Conservation (phyloP, 192 early-diverging fungal species). For the Phycomyces nitens region DNA sequence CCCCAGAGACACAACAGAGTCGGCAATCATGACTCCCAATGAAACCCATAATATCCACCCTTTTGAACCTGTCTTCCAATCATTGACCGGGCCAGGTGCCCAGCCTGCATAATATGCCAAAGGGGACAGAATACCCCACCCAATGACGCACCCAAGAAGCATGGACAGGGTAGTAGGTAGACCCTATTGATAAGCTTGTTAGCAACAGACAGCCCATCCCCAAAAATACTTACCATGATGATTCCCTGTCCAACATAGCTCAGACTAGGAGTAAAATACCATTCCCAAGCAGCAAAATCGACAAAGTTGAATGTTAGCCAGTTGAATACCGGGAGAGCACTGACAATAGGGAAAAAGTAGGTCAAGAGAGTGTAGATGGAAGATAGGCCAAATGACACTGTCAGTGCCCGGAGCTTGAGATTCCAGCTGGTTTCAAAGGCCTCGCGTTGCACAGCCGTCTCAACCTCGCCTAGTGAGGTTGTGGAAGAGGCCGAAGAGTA, state of each 20-base stretch:
- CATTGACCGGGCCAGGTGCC: slow-evolving; percentile 65
- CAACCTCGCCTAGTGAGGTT: not conserved
- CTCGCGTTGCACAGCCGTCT: not conserved
- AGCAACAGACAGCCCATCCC: not conserved
- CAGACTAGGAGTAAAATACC: slow-evolving; percentile 68
- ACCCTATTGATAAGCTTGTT: slow-evolving; percentile 33
- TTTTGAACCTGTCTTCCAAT: slow-evolving; percentile 65
- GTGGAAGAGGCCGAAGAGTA: slow-evolving; percentile 1
- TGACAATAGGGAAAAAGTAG: slow-evolving; percentile 57
- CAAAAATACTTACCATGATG: slow-evolving; percentile 54
- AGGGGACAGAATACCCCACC: slow-evolving; percentile 75
- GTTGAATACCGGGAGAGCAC: slow-evolving; percentile 56
- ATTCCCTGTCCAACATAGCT: slow-evolving; percentile 78
- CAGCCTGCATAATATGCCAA: slow-evolving; percentile 64
- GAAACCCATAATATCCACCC: slow-evolving; percentile 84
- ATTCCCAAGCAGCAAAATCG: slow-evolving; percentile 57
- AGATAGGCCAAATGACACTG: slow-evolving; percentile 57
- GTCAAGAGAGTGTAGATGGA: slow-evolving; percentile 61
- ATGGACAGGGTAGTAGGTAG: slow-evolving; percentile 71
- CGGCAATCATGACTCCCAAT: slow-evolving; percentile 75
- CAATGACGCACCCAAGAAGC: slow-evolving; percentile 64
- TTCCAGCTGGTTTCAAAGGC: slow-evolving; percentile 54
- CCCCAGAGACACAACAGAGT: slow-evolving; percentile 59
- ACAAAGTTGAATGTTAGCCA: slow-evolving; percentile 47
- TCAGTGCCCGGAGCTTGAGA: slow-evolving; percentile 52